phyloP scores from a whole-genome alignment of 2,329 filamentous ascomycete genomes.

The Cadophora malorum region DNA sequence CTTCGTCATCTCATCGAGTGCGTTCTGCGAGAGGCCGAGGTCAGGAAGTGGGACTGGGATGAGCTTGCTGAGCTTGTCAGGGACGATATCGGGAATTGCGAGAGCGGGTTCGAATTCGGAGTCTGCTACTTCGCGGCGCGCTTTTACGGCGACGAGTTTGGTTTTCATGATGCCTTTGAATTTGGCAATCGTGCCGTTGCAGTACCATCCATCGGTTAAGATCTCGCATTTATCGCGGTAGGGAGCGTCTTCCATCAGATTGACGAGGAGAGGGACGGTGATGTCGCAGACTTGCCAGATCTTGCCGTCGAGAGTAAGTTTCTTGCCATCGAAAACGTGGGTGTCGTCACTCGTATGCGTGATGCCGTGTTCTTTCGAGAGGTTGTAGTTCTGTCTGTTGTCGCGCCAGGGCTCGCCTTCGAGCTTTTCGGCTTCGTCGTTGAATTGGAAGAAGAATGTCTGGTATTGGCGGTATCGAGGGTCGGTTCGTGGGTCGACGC shows the following conservation, averaged over 20 bases:
- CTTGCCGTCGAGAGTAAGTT: slow-evolving; percentile 79
- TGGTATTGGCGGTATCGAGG: slow-evolving; percentile 84
- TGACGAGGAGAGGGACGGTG: slow-evolving; percentile 74
- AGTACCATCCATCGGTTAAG: slow-evolving; percentile 80
- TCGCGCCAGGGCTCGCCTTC: slow-evolving; percentile 38
- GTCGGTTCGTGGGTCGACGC: slow-evolving; percentile 82
- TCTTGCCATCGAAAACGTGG: slow-evolving; percentile 84
- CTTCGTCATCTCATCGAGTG: slow-evolving; percentile 32
- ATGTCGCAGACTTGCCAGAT: slow-evolving; percentile 96
- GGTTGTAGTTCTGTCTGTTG: slow-evolving; percentile 38
- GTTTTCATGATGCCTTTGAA: slow-evolving; percentile 86
- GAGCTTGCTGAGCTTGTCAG: slow-evolving; percentile 34
- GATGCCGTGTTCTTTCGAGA: slow-evolving; percentile 25
- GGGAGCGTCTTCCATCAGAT: slow-evolving; percentile 68
- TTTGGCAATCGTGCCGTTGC: slow-evolving; percentile 81
- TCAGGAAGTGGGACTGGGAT: slow-evolving; percentile 42
- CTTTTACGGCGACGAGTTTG: slow-evolving; percentile 75
- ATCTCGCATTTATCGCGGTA: slow-evolving; percentile 65
- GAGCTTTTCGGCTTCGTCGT: slow-evolving; percentile 40
- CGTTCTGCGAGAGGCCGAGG: slow-evolving; percentile 38
- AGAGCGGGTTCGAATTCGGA: slow-evolving; percentile 54
- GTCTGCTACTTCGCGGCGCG: slow-evolving; percentile 57
- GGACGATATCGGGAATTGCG: slow-evolving; percentile 44
- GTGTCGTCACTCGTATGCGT: slow-evolving; percentile 49
- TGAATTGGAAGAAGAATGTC: slow-evolving; percentile 83